These are phyloP conservation scores for Vanderwaltozyma polyspora DNA, from an alignment of 805 yeast species.

Conservation along the genomic window DNA sequence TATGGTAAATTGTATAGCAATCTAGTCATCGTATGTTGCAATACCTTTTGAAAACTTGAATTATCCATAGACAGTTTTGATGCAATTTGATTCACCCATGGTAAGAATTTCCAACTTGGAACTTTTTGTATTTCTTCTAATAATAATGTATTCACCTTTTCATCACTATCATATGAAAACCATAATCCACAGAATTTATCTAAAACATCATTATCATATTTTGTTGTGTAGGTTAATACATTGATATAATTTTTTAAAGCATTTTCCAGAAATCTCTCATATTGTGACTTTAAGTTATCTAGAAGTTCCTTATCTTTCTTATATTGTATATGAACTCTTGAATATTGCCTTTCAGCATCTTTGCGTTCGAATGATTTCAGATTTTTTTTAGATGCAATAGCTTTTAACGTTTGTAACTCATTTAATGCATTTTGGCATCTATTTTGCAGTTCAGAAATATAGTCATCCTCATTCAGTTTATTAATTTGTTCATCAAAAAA, in stretches of 20 bases:
- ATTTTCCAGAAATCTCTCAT: constrained; percentile 35
- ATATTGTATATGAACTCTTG: constrained; percentile 38
- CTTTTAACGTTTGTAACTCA: constrained; percentile 41
- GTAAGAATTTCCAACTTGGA: constrained; percentile 52
- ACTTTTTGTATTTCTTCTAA: constrained; percentile 29
- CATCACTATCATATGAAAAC: constrained; percentile 49
- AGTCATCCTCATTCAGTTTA: constrained; percentile 33
- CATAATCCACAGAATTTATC: constrained; percentile 78
- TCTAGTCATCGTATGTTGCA: constrained; percentile 37
- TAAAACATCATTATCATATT: constrained; percentile 41
- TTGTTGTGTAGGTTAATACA: constrained; percentile 36
- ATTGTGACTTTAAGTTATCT: constrained; percentile 28
- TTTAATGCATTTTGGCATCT: constrained; percentile 32
- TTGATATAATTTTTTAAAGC: constrained; percentile 51
- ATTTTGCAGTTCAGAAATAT: constrained; percentile 31
- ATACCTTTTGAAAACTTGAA: constrained; percentile 42
- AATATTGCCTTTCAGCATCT: constrained; percentile 41
- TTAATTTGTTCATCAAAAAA: constrained; percentile 62
- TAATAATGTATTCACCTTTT: constrained; percentile 34
- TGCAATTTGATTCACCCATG: constrained; percentile 76
- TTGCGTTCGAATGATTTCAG: constrained; percentile 37
- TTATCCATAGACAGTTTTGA: constrained; percentile 49
- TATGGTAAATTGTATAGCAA: constrained; percentile 53
- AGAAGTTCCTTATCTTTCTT: constrained; percentile 40
- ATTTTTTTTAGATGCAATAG: constrained; percentile 31